Evolutionary conservation across 805 yeast genomes (phyloP), one percentile per base, ranked within the genome.

Genomic region (Spathaspora girioi): DNA sequence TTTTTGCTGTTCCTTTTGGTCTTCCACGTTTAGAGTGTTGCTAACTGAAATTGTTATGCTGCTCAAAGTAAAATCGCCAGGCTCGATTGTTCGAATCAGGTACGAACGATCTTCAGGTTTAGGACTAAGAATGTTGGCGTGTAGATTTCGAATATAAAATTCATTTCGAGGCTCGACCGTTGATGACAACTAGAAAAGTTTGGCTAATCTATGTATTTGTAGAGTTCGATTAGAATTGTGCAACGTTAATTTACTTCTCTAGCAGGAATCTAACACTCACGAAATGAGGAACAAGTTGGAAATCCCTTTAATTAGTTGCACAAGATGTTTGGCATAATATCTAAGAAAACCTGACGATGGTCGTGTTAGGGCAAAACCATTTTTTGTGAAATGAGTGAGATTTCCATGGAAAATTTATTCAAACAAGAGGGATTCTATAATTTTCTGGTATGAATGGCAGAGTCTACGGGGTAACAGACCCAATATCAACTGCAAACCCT

Each of bases 401-500:
- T 31, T 31, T 14, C 9, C 9, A 31, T 8, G 35, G 35, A 31
- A 31, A 31, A 31, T 31, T 31, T 31, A 31, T 31, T 31, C 35
- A 10, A 31, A 31, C 35, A 31, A 31, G n/a, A 31, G n/a, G n/a
- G 35, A 14, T 14, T 5, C 35, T 11, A 14, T 14, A 31, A 31
- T 10, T 11, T 7, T 29, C 32, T 2, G 32, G 11, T 15, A 65
- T 64, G 68, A 61, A 56, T 52, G 26, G 49, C 12, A 54, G 53
- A 50, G 50, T 61, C 2, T 84, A 74, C 58, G 94, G 94, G 43
- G 88, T 87, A 29, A 87, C 94, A 17, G 81, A 81, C 18, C 97
- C 98, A 1, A 87, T 93, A 38, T 89, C 97, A 0, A 68, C 78
- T n/a, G 89, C 84, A 0, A 89, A 88, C 9, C 92, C 99, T 0